A percentile compares a stretch with the other conserved stretches of the same genome.
Evolutionary conservation across 768 basidiomycete species (phyloP).

Genomic region (Tremella mesenterica): DNA sequence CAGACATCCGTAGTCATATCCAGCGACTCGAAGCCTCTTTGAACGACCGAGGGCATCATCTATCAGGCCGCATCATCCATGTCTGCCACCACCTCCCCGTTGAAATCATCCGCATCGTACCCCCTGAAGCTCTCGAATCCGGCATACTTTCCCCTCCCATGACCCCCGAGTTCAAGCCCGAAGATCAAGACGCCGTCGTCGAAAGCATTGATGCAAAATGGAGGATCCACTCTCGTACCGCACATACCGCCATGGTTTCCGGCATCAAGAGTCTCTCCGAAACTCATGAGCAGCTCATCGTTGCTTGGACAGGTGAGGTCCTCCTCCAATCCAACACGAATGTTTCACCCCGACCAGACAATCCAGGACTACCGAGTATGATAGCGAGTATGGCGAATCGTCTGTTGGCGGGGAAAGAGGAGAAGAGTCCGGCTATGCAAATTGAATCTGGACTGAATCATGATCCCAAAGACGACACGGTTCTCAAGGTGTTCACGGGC

Average conservation of each 20-base stretch:
- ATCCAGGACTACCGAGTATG: conserved; percentile 16
- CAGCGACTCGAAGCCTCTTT: conserved; percentile 63
- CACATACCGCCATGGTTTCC: conserved; percentile 89
- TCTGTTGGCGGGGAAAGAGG: neutral
- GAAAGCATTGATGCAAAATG: conserved; percentile 49
- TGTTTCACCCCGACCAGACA: conserved; percentile 43
- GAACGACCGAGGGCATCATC: conserved; percentile 57
- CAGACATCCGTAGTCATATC: conserved; percentile 67
- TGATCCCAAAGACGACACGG: conserved; percentile 11
- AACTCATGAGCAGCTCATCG: conserved; percentile 79
- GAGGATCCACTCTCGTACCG: conserved; percentile 69
- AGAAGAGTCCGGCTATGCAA: conserved; percentile 8
- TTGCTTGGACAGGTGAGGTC: conserved; percentile 92
- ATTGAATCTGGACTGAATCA: conserved; percentile 2
- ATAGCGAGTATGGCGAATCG: neutral
- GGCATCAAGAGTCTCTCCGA: conserved; percentile 76
- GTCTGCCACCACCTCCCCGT: conserved; percentile 85
- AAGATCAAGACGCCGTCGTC: conserved; percentile 47
- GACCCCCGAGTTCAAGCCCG: conserved; percentile 59
- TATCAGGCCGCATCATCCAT: conserved; percentile 84
- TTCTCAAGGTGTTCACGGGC: conserved; percentile 32
- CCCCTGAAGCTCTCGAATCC: conserved; percentile 20
- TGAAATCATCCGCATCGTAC: conserved; percentile 51
- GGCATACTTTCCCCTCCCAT: conserved; percentile 59
- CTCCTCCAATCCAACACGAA: conserved; percentile 47